Conservation (phyloP, 2,329 filamentous ascomycete species). For the Aureobasidium leucospermi region DNA sequence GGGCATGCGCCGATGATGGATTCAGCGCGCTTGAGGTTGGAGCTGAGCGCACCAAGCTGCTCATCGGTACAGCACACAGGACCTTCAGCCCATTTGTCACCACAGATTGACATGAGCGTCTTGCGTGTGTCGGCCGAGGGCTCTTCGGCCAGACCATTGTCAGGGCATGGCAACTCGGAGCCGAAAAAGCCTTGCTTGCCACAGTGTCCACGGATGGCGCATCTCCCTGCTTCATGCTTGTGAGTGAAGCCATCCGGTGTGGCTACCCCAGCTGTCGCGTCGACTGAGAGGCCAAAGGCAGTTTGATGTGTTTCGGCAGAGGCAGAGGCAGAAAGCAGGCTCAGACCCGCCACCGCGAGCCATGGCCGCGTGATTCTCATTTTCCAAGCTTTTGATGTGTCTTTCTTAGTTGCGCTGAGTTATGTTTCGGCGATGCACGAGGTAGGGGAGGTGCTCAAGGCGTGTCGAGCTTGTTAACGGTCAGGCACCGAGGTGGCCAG, state of each 20-base stretch:
- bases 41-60: slow-evolving; percentile 74
- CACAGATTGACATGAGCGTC: slow-evolving; percentile 78
- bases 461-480: neutral
- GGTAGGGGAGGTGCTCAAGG: neutral
- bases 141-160: slow-evolving; percentile 74
- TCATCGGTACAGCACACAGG: slow-evolving; percentile 78
- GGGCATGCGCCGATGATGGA: slow-evolving; percentile 88
- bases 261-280: neutral
- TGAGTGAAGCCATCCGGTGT: slow-evolving; percentile 14
- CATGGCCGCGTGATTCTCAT: slow-evolving; percentile 8
- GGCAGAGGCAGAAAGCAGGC: neutral
- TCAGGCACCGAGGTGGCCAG: neutral
- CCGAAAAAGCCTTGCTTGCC: slow-evolving; percentile 88
- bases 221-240: slow-evolving; percentile 79
- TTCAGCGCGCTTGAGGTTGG: slow-evolving; percentile 79
- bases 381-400: neutral
- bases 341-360: slow-evolving; percentile 10
- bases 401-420: neutral
- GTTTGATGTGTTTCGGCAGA: slow-evolving; percentile 2
- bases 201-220: slow-evolving; percentile 84
- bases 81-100: slow-evolving; percentile 73
- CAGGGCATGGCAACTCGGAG: slow-evolving; percentile 80
- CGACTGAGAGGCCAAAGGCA: neutral
- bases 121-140: slow-evolving; percentile 65
- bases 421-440: neutral